Percentiles rank a stretch among this genome's conserved stretches.
phyloP scores from a whole-genome alignment of 345 rosid species.

The Eucalyptus pauciflora region DNA sequence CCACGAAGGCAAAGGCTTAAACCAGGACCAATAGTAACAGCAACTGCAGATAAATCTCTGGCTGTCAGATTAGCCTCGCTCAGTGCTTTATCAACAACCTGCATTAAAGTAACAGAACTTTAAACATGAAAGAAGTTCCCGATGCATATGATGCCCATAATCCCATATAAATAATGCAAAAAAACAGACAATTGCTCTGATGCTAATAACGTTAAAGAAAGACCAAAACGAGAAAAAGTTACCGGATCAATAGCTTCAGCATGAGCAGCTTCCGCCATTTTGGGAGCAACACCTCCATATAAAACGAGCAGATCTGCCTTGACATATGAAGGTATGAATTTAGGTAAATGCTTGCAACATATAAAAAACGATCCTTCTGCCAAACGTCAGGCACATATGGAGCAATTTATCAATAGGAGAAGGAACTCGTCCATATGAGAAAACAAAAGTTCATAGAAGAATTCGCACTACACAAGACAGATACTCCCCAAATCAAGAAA shows the following conservation, averaged over 20 bases:
- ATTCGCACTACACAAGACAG: background rate
- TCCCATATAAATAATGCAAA: background rate
- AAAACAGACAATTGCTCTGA: background rate
- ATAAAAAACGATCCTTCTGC: background rate
- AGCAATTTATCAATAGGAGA: background rate
- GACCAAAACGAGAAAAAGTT: background rate
- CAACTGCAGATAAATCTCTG: constrained; percentile 78
- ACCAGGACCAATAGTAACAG: constrained; percentile 99
- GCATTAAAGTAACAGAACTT: background rate
- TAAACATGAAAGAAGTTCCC: background rate
- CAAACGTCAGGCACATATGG: background rate
- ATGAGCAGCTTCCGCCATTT: constrained; percentile 94
- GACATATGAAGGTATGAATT: background rate
- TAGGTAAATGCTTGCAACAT: background rate
- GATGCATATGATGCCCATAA: background rate
- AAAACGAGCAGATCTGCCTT: constrained; percentile 84
- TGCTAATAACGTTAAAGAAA: background rate
- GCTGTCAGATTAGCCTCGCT: constrained; percentile 56
- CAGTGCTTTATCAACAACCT: constrained; percentile 89
- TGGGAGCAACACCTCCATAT: constrained; percentile 95
- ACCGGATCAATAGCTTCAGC: constrained; percentile 75
- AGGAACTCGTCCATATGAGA: background rate
- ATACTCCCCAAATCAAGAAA: background rate
- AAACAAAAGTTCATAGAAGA: background rate
- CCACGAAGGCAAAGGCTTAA: constrained; percentile 94